Evolutionary conservation across 352 stramenopile genomes (phyloP).

Genomic region (Pythium biforme): DNA sequence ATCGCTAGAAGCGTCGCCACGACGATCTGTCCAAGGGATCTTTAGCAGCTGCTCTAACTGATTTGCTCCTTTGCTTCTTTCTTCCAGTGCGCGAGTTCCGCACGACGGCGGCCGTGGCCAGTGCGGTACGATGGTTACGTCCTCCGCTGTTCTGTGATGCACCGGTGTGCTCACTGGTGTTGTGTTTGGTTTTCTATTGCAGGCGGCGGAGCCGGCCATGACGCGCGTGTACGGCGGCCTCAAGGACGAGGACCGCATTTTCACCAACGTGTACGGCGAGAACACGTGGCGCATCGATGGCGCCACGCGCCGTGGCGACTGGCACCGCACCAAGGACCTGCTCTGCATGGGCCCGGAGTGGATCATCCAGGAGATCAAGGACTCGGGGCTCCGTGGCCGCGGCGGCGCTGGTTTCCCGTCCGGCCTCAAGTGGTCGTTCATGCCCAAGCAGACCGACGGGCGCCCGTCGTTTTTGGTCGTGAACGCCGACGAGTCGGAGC

Average conservation of each 20-base stretch:
- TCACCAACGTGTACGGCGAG: conserved; percentile 99
- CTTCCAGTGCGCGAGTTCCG: conserved; percentile 29
- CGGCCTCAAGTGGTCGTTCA: conserved; percentile 99
- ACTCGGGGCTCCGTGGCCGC: conserved; percentile 96
- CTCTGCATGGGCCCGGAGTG: conserved; percentile 98
- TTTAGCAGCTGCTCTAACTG: neutral
- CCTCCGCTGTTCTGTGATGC: neutral
- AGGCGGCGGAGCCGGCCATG: conserved; percentile 58
- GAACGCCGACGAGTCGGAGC: conserved; percentile 99
- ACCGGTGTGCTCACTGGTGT: neutral
- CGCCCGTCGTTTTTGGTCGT: conserved; percentile 99
- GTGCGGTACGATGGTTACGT: conserved; percentile 33
- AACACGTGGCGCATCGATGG: conserved; percentile 87
- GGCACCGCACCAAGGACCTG: conserved; percentile 96
- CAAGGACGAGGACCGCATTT: conserved; percentile 99
- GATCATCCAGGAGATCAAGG: conserved; percentile 99
- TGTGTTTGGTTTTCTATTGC: neutral
- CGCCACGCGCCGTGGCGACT: conserved; percentile 95
- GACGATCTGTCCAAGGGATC: neutral
- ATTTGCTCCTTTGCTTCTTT: neutral
- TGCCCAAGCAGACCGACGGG: conserved; percentile 99
- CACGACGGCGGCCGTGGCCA: conserved; percentile 27
- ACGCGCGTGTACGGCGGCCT: conserved; percentile 93
- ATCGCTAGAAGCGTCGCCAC: conserved; percentile 9
- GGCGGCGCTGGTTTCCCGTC: conserved; percentile 98